Conservation (phyloP, 441 rosid species). For the Euphorbia schlechtendalii region DNA sequence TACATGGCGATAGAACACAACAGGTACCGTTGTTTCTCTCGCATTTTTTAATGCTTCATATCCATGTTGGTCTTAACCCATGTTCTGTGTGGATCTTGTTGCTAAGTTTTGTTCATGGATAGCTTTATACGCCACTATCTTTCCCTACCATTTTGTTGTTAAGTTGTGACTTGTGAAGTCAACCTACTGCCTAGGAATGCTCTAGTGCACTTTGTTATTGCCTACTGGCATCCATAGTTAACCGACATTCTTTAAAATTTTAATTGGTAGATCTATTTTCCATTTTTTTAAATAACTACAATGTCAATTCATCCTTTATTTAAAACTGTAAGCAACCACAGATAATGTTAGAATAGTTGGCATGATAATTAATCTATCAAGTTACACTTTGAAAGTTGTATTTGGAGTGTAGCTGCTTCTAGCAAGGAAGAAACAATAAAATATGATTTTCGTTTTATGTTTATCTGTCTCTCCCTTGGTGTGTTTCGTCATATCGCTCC, state of each 20-base stretch:
- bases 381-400: too few species aligned
- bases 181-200: not conserved
- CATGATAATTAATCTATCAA: too few species aligned
- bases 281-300: too few species aligned
- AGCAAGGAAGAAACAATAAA: not conserved
- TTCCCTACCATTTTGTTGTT: too few species aligned
- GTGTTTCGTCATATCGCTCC: not conserved
- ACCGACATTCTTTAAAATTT: too few species aligned
- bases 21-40: constrained; percentile 39
- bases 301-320: too few species aligned
- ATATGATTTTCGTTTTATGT: not conserved
- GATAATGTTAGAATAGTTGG: not conserved
- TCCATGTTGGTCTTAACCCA: not conserved
- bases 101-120: not conserved
- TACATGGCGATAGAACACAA: constrained; percentile 88
- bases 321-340: not conserved
- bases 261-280: too few species aligned
- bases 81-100: not conserved
- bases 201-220: not conserved
- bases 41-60: not conserved
- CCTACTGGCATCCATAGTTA: not conserved
- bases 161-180: too few species aligned
- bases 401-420: not conserved
- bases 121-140: too few species aligned
- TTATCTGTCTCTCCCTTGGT: not conserved